Percentiles rank a stretch among this genome's conserved stretches.
Conservation (phyloP, 805 yeast genomes). For the Candida sithepensis region DNA sequence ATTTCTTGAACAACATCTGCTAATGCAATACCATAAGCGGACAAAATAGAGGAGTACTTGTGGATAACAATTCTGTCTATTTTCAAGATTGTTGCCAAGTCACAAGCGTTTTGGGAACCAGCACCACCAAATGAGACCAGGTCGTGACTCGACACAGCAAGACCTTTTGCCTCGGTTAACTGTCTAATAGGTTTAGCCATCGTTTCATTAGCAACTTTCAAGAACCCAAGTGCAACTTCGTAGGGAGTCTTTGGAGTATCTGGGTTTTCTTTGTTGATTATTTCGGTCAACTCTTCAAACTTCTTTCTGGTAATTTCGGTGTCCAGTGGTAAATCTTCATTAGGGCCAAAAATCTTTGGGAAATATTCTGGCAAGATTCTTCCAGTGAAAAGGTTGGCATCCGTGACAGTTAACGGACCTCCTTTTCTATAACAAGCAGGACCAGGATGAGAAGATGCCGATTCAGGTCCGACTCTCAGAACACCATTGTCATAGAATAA, state of each 20-base stretch:
- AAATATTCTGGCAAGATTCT: constrained; percentile 69
- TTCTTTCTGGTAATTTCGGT: constrained; percentile 43
- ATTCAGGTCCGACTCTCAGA: constrained; percentile 83
- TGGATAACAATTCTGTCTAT: constrained; percentile 69
- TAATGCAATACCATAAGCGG: constrained; percentile 84
- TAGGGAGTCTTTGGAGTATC: constrained; percentile 43
- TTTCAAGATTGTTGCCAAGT: constrained; percentile 69
- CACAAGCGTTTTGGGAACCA: constrained; percentile 87
- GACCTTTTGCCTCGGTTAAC: constrained; percentile 82
- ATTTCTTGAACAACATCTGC: constrained; percentile 81
- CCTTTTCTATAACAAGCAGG: constrained; percentile 85
- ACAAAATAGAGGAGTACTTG: constrained; percentile 75
- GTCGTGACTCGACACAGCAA: constrained; percentile 58
- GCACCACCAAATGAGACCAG: constrained; percentile 90
- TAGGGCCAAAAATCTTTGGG: constrained; percentile 81
- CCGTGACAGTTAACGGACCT: constrained; percentile 82
- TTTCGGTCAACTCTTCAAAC: constrained; percentile 50
- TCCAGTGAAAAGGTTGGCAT: constrained; percentile 74
- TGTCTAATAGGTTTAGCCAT: constrained; percentile 91
- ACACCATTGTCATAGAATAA: constrained; percentile 66
- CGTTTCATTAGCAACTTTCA: constrained; percentile 79
- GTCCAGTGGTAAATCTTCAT: constrained; percentile 70
- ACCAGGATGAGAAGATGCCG: constrained; percentile 87
- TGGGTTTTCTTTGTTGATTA: constrained; percentile 51
- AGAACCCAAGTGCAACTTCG: constrained; percentile 76